Evolutionary conservation across 1,139 yeast species (phyloP).

Genomic region (Lodderomyces parapsilosis): DNA sequence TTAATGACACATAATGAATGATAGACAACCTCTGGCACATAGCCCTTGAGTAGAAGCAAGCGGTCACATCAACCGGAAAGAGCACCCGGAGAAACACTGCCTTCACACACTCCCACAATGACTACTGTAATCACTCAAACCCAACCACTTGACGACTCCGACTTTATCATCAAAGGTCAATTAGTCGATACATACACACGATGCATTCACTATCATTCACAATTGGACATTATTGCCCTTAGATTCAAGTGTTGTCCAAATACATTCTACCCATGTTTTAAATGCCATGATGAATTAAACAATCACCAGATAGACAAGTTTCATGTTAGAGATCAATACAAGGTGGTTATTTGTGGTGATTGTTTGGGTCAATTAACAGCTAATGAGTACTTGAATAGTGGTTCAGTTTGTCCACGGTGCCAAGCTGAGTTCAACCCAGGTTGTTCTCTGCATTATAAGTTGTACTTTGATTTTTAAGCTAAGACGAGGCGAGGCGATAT

Average conservation of each 20-base stretch:
- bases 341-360: slow-evolving; percentile 38
- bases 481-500: too few relatives aligned
- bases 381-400: slow-evolving; percentile 21
- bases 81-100: not conserved
- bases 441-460: slow-evolving; percentile 35
- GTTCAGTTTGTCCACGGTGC: slow-evolving; percentile 26
- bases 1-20: not conserved
- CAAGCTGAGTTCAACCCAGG: slow-evolving; percentile 34
- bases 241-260: slow-evolving; percentile 38
- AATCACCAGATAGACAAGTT: slow-evolving; percentile 21
- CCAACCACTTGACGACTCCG: not conserved
- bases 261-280: slow-evolving; percentile 37
- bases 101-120: not conserved
- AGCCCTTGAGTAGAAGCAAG: too few relatives aligned
- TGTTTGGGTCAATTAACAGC: slow-evolving; percentile 33
- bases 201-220: slow-evolving; percentile 37
- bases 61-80: not conserved
- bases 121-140: not conserved
- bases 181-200: slow-evolving; percentile 35
- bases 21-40: too few relatives aligned
- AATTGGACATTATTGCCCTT: slow-evolving; percentile 41
- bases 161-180: slow-evolving; percentile 16
- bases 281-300: slow-evolving; percentile 32
- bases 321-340: slow-evolving; percentile 15
- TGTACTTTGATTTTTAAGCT: slow-evolving; percentile 30